Conservation (phyloP, 75 land plant genomes). For the Cunninghamia lanceolata region DNA sequence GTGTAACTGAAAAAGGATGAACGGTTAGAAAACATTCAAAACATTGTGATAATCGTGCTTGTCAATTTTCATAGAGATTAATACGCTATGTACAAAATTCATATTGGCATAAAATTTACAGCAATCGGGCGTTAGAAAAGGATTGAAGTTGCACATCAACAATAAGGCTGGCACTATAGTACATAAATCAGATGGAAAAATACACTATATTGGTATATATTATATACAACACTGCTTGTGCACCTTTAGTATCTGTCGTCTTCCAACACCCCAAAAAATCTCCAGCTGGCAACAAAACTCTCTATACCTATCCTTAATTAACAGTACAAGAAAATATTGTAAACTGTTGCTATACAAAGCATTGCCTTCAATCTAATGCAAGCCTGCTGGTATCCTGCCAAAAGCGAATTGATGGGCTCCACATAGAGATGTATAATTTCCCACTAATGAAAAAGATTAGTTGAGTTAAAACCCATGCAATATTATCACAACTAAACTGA, state of each 20-base stretch:
- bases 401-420: background rate
- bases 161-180: background rate
- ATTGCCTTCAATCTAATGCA: background rate
- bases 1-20: background rate
- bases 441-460: background rate
- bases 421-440: background rate
- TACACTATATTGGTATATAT: background rate
- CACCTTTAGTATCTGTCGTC: background rate
- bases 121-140: background rate
- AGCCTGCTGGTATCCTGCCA: background rate
- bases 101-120: background rate
- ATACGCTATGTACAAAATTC: background rate
- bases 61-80: background rate
- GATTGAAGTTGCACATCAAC: background rate
- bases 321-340: background rate
- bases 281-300: background rate
- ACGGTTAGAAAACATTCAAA: background rate
- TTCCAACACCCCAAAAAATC: background rate
- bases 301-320: background rate
- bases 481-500: background rate
- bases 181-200: background rate
- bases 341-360: background rate
- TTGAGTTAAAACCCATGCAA: background rate
- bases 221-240: background rate
- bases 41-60: background rate